Percentiles rank a stretch among this genome's conserved stretches.
Conservation (phyloP, 148 eudicot genomes). For the Silene latifolia region DNA sequence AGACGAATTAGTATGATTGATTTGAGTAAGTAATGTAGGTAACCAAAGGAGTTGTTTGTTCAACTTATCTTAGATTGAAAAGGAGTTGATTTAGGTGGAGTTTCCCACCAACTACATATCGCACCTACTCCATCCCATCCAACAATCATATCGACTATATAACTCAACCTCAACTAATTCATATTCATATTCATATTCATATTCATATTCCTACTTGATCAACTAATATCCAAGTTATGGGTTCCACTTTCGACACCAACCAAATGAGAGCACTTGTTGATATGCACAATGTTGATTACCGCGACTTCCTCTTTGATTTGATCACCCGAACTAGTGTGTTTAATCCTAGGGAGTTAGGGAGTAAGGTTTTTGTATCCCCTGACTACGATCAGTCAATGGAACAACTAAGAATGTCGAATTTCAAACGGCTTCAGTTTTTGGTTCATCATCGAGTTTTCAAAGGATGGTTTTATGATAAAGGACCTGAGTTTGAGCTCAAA, state of each 20-base stretch:
- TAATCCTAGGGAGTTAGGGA: conserved; percentile 51
- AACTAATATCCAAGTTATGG: conserved; percentile 6
- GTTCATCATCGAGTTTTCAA: conserved; percentile 46
- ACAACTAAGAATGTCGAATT: conserved; percentile 65
- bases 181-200: no score
- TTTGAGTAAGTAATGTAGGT: neutral
- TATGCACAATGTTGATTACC: conserved; percentile 58
- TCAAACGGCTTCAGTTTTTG: conserved; percentile 54
- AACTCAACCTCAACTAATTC: no score
- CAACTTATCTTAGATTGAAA: neutral
- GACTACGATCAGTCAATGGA: conserved; percentile 74
- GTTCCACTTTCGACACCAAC: conserved; percentile 37
- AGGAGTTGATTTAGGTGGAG: neutral
- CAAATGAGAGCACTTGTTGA: conserved; percentile 56
- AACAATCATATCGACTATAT: no score
- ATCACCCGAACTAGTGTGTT: conserved; percentile 49
- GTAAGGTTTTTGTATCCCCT: conserved; percentile 50
- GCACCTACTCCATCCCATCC: neutral
- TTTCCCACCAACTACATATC: conserved; percentile 5
- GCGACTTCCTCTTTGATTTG: conserved; percentile 55
- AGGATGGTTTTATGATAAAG: conserved; percentile 38
- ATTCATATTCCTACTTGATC: no score
- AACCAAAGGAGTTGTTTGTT: neutral
- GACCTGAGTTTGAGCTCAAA: conserved; percentile 43
- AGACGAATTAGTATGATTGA: no score